Percentiles rank a stretch among this genome's conserved stretches.
Evolutionary conservation across 192 early-diverging fungal species (phyloP).

Genomic region (Backusella mclennaniae): DNA sequence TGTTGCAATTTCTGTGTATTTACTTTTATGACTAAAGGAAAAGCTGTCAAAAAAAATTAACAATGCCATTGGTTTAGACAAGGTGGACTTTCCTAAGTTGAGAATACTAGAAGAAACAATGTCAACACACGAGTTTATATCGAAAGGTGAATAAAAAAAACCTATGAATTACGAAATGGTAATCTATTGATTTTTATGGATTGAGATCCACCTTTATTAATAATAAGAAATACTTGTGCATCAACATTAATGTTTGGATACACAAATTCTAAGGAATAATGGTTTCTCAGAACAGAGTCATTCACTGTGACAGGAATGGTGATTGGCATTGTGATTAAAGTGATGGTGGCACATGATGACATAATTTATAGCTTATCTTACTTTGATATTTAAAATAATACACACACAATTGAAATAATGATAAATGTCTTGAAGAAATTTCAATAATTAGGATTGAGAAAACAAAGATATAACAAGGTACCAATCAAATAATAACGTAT

Average conservation of each 20-base stretch:
- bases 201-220: background rate
- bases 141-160: too few species aligned
- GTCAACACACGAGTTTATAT: too few species aligned
- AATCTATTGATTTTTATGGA: background rate
- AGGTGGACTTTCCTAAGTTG: too few species aligned
- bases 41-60: too few species aligned
- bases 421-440: background rate
- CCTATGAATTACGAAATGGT: too few species aligned
- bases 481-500: background rate
- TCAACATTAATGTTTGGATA: background rate
- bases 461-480: background rate
- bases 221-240: background rate
- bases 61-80: too few species aligned
- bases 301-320: background rate
- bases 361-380: background rate
- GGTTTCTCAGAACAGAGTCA: background rate
- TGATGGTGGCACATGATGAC: background rate
- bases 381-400: too few species aligned
- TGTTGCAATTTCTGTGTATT: too few species aligned
- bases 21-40: too few species aligned
- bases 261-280: background rate
- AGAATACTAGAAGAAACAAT: too few species aligned
- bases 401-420: background rate
- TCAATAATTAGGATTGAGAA: background rate
- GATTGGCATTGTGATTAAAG: too few species aligned